phyloP scores from a whole-genome alignment of 306 rosid genomes.

The Quercus berberidifolia region DNA sequence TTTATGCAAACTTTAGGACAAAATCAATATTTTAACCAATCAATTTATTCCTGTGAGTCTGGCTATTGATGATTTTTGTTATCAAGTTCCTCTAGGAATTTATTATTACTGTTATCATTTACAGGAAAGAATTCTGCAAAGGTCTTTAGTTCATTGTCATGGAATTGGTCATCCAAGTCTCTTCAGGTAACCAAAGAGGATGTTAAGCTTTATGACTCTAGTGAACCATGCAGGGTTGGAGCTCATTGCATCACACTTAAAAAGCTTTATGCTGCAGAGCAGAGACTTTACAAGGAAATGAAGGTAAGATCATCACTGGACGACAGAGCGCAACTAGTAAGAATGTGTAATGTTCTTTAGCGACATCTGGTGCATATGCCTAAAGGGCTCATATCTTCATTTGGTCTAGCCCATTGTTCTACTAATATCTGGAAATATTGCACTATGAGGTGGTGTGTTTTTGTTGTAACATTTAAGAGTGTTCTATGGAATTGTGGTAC shows the following conservation, averaged over 20 bases:
- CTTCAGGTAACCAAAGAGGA: conserved; percentile 47
- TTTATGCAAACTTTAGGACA: too few species aligned
- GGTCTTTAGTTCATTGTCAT: conserved; percentile 77
- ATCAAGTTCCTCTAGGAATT: conserved; percentile 6
- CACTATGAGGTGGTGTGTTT: neutral
- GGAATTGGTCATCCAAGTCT: conserved; percentile 76
- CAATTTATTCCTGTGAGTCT: conserved; percentile 2
- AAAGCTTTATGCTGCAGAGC: conserved; percentile 64
- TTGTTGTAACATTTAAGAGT: neutral
- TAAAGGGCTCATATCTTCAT: neutral
- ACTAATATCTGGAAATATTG: neutral
- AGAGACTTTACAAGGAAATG: conserved; percentile 65
- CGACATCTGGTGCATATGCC: neutral
- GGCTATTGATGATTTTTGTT: conserved; percentile 3
- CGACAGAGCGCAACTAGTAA: neutral
- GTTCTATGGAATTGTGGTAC: neutral
- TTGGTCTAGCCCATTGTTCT: neutral
- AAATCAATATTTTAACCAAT: neutral
- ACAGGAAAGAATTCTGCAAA: conserved; percentile 80
- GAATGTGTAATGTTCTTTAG: conserved; percentile 9
- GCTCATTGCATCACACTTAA: conserved; percentile 84
- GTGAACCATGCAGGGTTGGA: conserved; percentile 90
- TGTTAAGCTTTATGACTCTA: conserved; percentile 37
- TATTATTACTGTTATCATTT: conserved; percentile 14
- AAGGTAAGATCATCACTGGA: conserved; percentile 53